Evolutionary conservation across 805 yeast genomes (phyloP), one percentile per base, ranked within the genome.

Genomic region (Cyberlindnera saturnus): DNA sequence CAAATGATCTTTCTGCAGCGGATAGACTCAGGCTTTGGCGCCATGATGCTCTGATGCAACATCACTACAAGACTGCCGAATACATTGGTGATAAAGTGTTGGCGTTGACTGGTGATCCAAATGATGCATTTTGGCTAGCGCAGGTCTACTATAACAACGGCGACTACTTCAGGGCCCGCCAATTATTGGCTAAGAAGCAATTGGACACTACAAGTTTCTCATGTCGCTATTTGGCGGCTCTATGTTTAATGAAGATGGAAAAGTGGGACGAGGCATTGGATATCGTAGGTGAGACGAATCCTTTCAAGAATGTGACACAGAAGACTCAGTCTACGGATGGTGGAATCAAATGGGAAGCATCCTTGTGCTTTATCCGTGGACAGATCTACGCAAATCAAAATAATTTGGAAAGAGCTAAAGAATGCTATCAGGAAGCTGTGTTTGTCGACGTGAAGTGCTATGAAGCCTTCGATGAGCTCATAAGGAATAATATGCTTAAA

Each of bases 61-160:
- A 90, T 60, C 95, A 89, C 49, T 86, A 86, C 61, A 73, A 74
- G 36, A 87, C 97, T 0, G 97, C 98, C 0, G 91, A 84, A 54
- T 88, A 81, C 59, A 76, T 93, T 23, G 98, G 96, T 14, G 96
- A 93, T 65, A 91, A 90, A 55, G 86, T 93, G 7, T 72, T 87
- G 34, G 77, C 89, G 1, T 66, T 93, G 47, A 89, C 97, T 0
- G 73, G 74, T 46, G 96, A 90, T 57, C 85, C 96, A 13, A 86
- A 83, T 56, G 98, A 91, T 60, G 96, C 96, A 10, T 91, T 88
- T 62, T 90, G 97, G 96, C 70, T 91, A 28, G 96, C 96, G 0
- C 96, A 91, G 65, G 95, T 86, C 5, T 81, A 84, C 60, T 87
- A 79, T 61, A 70, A 80, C 43, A 79, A 78, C 43, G 91, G 91